Base-by-base conservation (phyloP, 805 yeast genomes). In the Metschnikowia corniflorae region DNA sequence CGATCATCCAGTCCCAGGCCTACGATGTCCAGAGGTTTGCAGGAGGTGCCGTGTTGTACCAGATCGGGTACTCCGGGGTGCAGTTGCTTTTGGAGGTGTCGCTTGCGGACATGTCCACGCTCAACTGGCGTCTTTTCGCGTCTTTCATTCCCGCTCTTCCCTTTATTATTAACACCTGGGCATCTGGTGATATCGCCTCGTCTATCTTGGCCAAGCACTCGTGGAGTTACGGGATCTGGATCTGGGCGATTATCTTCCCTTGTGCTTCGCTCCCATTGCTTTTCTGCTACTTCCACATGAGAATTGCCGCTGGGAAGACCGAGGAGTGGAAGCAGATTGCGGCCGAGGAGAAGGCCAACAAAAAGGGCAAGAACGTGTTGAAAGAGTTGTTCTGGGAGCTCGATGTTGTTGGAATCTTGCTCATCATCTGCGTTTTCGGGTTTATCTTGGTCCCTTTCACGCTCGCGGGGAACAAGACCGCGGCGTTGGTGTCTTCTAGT, bases 161-260 rank as follows among this genome's bases (percentile, higher is more conserved):
- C 2, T 80, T 73, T 50, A 75, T 84, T 50, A 78, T 85, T 59
- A 84, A 81, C 60, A 80, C 91, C 12, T 85, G 93, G 93, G 70
- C 82, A 39, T 61, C 80, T 19, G 91, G 87, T 53, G 65, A 78
- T 49, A 65, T 84, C 31, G 60, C 73, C 12, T 45, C 56, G 7
- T 59, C 59, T 23, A 57, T 69, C 38, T 61, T 61, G 22, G 58
- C 58, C 9, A 53, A 68, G 22, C 80, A 86, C 81, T 68, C 78
- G 9, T 83, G 89, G 89, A 52, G 44, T 33, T 63, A 50, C 42
- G 82, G 81, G 51, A 76, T 82, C 48, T 88, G 82, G 26, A 82
- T 83, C 75, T 83, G 84, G 84, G 87, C 88, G 2, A 78, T 80
- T 49, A 80, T 83, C 45, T 75, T 78, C 69, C 89, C 89, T 23